Conservation (phyloP, 306 rosid species). For the Abrus pulchellus region DNA sequence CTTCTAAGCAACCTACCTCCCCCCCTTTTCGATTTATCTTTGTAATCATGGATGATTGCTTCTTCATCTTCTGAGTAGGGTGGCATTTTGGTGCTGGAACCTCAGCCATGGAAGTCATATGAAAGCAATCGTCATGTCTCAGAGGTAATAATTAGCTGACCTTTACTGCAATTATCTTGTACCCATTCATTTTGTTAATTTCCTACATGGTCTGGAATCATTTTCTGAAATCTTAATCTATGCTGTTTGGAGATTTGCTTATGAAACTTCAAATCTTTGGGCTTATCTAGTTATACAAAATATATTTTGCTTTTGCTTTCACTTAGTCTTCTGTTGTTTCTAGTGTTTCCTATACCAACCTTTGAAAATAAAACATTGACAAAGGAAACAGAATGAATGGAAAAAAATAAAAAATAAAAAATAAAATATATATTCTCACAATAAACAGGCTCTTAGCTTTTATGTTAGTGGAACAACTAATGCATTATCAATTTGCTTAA, state of each 20-base stretch:
- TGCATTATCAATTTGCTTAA: slow-evolving; percentile 24
- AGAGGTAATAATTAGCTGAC: slow-evolving; percentile 49
- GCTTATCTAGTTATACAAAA: neutral
- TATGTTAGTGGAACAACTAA: slow-evolving; percentile 20
- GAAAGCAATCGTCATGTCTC: slow-evolving; percentile 57
- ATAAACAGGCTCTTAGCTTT: neutral
- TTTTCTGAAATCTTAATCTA: slow-evolving; percentile 28
- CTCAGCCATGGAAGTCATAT: slow-evolving; percentile 97
- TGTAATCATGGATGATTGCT: slow-evolving; percentile 12
- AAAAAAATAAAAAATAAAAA: neutral
- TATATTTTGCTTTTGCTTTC: neutral
- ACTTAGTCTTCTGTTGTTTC: neutral
- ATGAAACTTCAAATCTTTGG: neutral
- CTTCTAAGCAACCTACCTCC: slow-evolving; percentile 24
- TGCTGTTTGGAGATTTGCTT: slow-evolving; percentile 37
- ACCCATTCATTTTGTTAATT: slow-evolving; percentile 2
- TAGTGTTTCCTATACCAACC: neutral
- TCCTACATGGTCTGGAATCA: slow-evolving; percentile 21
- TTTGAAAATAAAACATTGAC: neutral
- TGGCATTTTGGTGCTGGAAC: slow-evolving; percentile 92
- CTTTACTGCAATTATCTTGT: neutral
- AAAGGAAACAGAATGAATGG: neutral
- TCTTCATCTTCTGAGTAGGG: slow-evolving; percentile 64
- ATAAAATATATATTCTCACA: neutral
- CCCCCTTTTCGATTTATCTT: slow-evolving; percentile 30